phyloP scores from a whole-genome alignment of 345 rosid species.

The Mangifera indica region DNA sequence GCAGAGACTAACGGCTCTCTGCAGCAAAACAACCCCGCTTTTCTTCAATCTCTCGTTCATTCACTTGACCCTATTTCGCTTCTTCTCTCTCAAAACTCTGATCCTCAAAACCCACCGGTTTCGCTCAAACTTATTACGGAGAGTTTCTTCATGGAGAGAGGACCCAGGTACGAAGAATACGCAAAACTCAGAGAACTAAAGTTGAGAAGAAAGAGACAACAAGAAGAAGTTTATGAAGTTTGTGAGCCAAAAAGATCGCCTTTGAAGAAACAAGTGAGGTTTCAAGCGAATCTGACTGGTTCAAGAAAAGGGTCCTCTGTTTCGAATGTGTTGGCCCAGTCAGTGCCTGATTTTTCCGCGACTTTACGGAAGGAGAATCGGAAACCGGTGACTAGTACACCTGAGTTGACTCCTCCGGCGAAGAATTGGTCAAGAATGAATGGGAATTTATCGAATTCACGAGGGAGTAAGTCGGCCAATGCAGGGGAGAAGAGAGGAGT shows the following conservation, averaged over 20 bases:
- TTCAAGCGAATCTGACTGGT: constrained; percentile 33
- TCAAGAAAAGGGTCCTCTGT: constrained; percentile 34
- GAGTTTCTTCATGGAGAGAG: constrained; percentile 61
- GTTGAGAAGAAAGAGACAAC: constrained; percentile 45
- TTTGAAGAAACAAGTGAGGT: constrained; percentile 64
- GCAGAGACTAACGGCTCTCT: constrained; percentile 35
- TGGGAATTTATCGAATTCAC: constrained; percentile 39
- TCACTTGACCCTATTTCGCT: constrained; percentile 62
- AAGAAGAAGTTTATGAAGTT: constrained; percentile 37
- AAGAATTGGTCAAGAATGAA: constrained; percentile 40
- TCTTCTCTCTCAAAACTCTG: constrained; percentile 55
- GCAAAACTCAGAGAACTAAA: constrained; percentile 66
- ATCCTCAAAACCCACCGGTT: constrained; percentile 40
- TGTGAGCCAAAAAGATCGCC: constrained; percentile 38
- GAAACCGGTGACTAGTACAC: constrained; percentile 38
- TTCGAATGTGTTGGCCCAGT: constrained; percentile 56
- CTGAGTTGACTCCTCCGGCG: constrained; percentile 54
- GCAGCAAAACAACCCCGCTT: constrained; percentile 29
- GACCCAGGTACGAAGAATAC: constrained; percentile 74
- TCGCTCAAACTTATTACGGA: constrained; percentile 52
- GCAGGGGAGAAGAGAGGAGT: constrained; percentile 59
- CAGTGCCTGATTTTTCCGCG: constrained; percentile 78
- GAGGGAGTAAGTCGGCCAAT: constrained; percentile 74
- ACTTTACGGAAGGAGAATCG: constrained; percentile 73
- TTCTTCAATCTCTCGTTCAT: constrained; percentile 35